A percentile compares a stretch with the other conserved stretches of the same genome.
Evolutionary conservation across 768 basidiomycete genomes (phyloP).

Genomic region (Tulasnella sp.): DNA sequence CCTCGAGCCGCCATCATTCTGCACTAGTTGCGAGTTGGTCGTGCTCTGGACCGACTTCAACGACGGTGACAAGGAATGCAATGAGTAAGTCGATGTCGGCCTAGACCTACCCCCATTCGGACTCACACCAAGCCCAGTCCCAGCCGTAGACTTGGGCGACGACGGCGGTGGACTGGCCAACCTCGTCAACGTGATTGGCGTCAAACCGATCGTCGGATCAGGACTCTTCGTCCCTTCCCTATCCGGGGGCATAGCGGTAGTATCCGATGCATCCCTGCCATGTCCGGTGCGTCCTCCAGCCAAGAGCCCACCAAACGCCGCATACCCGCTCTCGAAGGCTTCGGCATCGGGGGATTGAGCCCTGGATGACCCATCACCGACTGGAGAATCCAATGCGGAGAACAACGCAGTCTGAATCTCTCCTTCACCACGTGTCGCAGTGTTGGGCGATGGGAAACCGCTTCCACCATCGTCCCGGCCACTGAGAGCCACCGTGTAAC

Average conservation of each 20-base stretch:
- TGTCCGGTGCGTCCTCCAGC: conserved; percentile 3
- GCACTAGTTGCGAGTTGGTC: neutral
- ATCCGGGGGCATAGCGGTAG: conserved; percentile 6
- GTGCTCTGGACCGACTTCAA: conserved; percentile 8
- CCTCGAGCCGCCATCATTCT: neutral
- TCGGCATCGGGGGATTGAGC: conserved; percentile 7
- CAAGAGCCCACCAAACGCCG: neutral
- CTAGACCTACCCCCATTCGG: neutral
- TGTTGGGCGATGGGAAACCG: conserved; percentile 21
- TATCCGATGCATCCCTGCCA: conserved; percentile 1
- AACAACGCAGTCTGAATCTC: conserved; percentile 19
- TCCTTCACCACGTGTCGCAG: conserved; percentile 12
- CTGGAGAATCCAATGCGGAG: conserved; percentile 7
- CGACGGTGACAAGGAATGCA: conserved; percentile 6
- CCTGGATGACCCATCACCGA: neutral
- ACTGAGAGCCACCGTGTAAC: conserved; percentile 78
- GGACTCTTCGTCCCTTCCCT: conserved; percentile 13
- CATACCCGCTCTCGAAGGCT: neutral
- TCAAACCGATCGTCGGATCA: conserved; percentile 20
- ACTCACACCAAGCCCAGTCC: neutral
- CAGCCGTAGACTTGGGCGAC: neutral
- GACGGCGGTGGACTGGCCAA: conserved; percentile 18
- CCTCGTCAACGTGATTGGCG: conserved; percentile 20
- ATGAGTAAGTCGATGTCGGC: conserved; percentile 1
- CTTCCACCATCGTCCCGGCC: conserved; percentile 34